Conservation (phyloP, 2,329 filamentous ascomycete genomes). For the Didymosphaeria variabile region DNA sequence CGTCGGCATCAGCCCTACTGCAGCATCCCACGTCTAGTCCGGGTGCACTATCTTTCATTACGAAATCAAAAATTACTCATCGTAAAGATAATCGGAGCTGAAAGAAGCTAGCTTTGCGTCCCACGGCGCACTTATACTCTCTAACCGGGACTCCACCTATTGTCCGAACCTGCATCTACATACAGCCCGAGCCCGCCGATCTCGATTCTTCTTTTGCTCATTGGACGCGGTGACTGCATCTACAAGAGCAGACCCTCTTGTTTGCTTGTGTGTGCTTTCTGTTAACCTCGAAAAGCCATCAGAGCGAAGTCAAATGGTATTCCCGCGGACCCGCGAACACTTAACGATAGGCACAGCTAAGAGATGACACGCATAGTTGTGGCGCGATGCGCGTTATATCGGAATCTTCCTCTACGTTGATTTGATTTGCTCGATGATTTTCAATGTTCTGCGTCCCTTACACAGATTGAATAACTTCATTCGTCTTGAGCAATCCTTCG, state of each 20-base stretch:
- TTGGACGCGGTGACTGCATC: background rate
- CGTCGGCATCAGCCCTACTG: background rate
- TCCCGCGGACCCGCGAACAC: background rate
- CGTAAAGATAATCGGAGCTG: background rate
- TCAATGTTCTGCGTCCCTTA: background rate
- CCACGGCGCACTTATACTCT: background rate
- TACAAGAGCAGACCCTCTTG: background rate
- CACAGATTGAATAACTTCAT: background rate
- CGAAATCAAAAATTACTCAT: conserved; percentile 5
- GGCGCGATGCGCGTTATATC: background rate
- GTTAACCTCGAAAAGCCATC: background rate
- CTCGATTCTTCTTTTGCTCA: background rate
- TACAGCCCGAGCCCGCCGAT: background rate
- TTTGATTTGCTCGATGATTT: background rate
- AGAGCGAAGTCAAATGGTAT: background rate
- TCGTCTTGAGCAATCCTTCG: background rate
- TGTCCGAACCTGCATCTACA: conserved; percentile 2
- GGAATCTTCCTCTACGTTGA: background rate
- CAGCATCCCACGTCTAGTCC: conserved; percentile 2
- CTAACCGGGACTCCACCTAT: conserved; percentile 12
- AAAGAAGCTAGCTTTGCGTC: conserved; percentile 2
- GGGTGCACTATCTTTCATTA: background rate
- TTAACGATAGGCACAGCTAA: background rate
- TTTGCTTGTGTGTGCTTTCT: background rate
- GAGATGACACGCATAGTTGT: background rate